phyloP scores from a whole-genome alignment of 2,329 filamentous ascomycete species.

The Colletotrichum sp. region DNA sequence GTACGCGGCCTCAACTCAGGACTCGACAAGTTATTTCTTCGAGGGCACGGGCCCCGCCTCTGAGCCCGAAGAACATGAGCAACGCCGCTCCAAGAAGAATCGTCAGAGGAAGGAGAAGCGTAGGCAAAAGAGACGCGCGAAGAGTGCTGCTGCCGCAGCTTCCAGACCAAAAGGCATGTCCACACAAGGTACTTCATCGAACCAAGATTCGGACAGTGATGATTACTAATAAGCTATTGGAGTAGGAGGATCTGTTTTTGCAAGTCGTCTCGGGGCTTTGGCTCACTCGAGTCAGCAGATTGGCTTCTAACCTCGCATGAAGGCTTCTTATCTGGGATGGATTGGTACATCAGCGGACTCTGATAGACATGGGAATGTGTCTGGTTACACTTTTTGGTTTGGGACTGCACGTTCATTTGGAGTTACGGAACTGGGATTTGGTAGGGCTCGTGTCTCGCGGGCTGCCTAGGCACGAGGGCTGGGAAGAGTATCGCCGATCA shows the following conservation, averaged over 20 bases:
- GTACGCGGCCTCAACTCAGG: not conserved
- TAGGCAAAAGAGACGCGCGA: not conserved
- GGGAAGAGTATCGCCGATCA: accelerated
- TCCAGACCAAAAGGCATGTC: not conserved
- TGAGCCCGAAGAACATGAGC: not conserved
- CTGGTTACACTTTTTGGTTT: accelerated
- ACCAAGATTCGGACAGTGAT: not conserved
- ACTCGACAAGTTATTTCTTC: not conserved
- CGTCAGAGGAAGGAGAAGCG: not conserved
- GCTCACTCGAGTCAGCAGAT: not conserved
- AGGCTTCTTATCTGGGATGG: not conserved
- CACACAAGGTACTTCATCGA: not conserved
- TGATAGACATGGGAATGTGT: accelerated
- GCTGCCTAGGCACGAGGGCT: accelerated
- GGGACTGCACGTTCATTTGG: not conserved
- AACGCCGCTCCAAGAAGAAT: not conserved
- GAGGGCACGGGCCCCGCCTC: not conserved
- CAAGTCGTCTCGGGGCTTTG: not conserved
- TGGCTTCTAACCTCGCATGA: not conserved
- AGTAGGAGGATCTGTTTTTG: not conserved
- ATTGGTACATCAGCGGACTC: not conserved
- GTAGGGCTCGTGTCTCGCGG: not conserved
- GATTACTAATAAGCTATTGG: not conserved
- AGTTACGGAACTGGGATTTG: not conserved
- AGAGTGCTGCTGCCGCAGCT: not conserved